These are phyloP conservation scores for Fusarium caatingaense DNA, from an alignment of 2,329 filamentous ascomycete species.

Conservation along the genomic window DNA sequence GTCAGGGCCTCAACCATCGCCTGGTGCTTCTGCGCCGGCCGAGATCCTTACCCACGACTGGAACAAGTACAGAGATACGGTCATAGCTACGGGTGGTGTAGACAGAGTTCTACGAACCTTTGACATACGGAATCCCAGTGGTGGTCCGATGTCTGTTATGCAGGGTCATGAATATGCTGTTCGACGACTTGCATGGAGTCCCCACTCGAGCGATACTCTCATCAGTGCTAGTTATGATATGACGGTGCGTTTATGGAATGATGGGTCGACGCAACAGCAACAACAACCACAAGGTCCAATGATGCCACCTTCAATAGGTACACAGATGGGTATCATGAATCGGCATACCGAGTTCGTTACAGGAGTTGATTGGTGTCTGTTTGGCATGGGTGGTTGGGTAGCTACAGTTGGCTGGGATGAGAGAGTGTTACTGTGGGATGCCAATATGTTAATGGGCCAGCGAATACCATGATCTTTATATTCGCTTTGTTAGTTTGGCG, in stretches of 20 bases:
- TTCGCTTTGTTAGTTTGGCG: slow-evolving; percentile 25
- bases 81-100: slow-evolving; percentile 90
- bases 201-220: slow-evolving; percentile 88
- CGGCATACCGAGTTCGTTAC: slow-evolving; percentile 95
- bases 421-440: slow-evolving; percentile 91
- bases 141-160: slow-evolving; percentile 78
- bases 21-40: slow-evolving; percentile 66
- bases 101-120: slow-evolving; percentile 90
- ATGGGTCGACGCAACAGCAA: slow-evolving; percentile 61
- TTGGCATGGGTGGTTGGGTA: slow-evolving; percentile 95
- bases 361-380: slow-evolving; percentile 97
- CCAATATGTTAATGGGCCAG: slow-evolving; percentile 62
- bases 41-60: slow-evolving; percentile 97
- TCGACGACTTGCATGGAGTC: slow-evolving; percentile 87
- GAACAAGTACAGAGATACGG: slow-evolving; percentile 94
- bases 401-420: slow-evolving; percentile 97
- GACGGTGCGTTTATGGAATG: slow-evolving; percentile 94
- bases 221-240: slow-evolving; percentile 96
- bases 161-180: slow-evolving; percentile 93
- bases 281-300: slow-evolving; percentile 52
- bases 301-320: slow-evolving; percentile 63
- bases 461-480: slow-evolving; percentile 38
- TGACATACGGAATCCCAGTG: slow-evolving; percentile 81
- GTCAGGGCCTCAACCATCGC: slow-evolving; percentile 60
- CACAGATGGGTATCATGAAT: slow-evolving; percentile 88